Percentiles rank a stretch among this genome's conserved stretches.
Conservation (phyloP, 1,139 yeast species). For the Magnusiomyces magnusii region DNA sequence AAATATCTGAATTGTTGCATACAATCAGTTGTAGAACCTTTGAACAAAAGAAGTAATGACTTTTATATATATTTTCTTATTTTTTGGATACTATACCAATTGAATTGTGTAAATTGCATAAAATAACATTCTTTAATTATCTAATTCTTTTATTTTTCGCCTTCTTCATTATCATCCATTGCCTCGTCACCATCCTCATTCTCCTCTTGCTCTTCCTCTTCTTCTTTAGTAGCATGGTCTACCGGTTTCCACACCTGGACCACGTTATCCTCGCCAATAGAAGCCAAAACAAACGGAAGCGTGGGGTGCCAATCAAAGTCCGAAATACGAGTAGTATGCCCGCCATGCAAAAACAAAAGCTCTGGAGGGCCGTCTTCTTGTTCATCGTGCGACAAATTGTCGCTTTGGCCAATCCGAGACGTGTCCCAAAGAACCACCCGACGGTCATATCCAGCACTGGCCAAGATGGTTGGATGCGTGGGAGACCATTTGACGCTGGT, state of each 20-base stretch:
- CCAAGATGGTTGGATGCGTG: conserved; percentile 48
- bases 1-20: conserved; percentile 14
- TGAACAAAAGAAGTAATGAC: neutral
- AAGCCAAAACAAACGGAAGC: conserved; percentile 69
- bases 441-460: conserved; percentile 66
- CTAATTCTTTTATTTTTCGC: neutral
- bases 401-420: conserved; percentile 28
- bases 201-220: conserved; percentile 35
- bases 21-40: conserved; percentile 1
- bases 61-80: neutral
- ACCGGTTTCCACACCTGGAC: conserved; percentile 68
- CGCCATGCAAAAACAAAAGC: conserved; percentile 70
- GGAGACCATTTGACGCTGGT: conserved; percentile 59
- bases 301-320: conserved; percentile 84
- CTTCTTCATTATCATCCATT: neutral
- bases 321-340: conserved; percentile 82
- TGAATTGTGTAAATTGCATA: neutral
- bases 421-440: conserved; percentile 67
- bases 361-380: conserved; percentile 33
- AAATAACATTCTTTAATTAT: neutral
- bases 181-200: conserved; percentile 30
- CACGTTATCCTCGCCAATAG: conserved; percentile 81
- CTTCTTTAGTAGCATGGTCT: conserved; percentile 33
- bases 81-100: neutral
- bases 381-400: conserved; percentile 4